Conservation (phyloP, 148 eudicot genomes). For the Fagopyrum tataricum region DNA sequence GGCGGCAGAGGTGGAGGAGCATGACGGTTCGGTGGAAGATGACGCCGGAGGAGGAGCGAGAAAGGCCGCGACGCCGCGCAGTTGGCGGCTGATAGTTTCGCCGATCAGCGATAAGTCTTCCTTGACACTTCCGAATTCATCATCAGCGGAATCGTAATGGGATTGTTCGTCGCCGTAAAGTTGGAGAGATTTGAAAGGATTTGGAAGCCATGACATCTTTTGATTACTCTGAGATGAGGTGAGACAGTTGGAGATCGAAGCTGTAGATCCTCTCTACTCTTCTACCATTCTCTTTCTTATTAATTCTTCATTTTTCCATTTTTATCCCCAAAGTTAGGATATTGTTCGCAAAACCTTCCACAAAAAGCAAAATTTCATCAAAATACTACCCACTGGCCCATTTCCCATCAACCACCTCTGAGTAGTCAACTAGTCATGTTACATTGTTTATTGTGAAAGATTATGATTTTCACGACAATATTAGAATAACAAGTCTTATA, state of each 20-base stretch:
- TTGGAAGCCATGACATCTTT: slow-evolving; percentile 45
- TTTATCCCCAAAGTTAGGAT: no score
- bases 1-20: slow-evolving; percentile 51
- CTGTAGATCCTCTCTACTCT: background rate
- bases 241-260: background rate
- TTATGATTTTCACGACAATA: no score
- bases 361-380: no score
- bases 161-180: slow-evolving; percentile 15
- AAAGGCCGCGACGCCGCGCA: slow-evolving; percentile 59
- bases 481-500: no score
- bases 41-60: slow-evolving; percentile 55
- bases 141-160: slow-evolving; percentile 10
- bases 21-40: slow-evolving; percentile 32
- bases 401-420: no score
- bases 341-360: no score
- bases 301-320: no score
- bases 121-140: slow-evolving; percentile 24
- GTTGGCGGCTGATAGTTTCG: slow-evolving; percentile 41
- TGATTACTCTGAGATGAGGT: background rate
- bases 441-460: no score
- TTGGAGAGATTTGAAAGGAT: slow-evolving; percentile 43
- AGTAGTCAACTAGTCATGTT: no score
- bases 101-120: slow-evolving; percentile 45
- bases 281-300: no score
- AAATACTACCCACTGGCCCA: no score